Base-by-base conservation (phyloP, 2,329 filamentous ascomycete genomes). In the Monilinia fructigena region DNA sequence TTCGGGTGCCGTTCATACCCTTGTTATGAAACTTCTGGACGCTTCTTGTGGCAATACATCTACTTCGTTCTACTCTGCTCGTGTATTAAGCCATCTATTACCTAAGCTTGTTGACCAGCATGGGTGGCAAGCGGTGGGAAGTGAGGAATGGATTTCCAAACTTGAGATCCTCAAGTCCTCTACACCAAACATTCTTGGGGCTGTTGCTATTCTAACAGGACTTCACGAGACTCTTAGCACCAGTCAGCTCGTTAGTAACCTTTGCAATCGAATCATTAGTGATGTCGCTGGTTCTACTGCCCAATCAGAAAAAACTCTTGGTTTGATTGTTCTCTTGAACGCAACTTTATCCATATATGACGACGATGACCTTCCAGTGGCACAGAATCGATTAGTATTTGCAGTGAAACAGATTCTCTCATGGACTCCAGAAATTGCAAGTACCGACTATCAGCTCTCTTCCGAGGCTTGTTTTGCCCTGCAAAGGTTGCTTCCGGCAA, bases 331-430 rank as follows among this genome's bases (percentile, higher is more conserved):
- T 2, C 77, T 89, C 1, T 77, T 89, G 5, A 83, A 86, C 23
- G 77, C 83, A 10, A 82, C 80, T 66, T 76, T 84, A 67, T 76
- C 78, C 11, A 76, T 86, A 18, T 89, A 86, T 68, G 80, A 83
- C 31, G 59, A 76, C 0, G 83, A 80, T 2, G 78, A 82, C 68
- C 70, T 88, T 10, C 86, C 86, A 0, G 82, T 87, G 1, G 82
- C 85, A 1, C 85, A 83, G 55, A 87, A 75, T 65, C 60, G 75
- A 35, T 59, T 75, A 23, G 71, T 97, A 0, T 95, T 97, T 78
- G 87, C 94, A 11, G 86, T 94, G 53, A 91, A 90, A 74, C 89
- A 93, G 69, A 82, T 97, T 10, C 84, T 90, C 0, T 84, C 86
- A 11, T 93, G 90, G 86, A 79, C 93, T 0, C 83, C 88, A 18